A percentile compares a stretch with the other conserved stretches of the same genome.
phyloP scores from a whole-genome alignment of 306 rosid genomes.

The Cercis canadensis region DNA sequence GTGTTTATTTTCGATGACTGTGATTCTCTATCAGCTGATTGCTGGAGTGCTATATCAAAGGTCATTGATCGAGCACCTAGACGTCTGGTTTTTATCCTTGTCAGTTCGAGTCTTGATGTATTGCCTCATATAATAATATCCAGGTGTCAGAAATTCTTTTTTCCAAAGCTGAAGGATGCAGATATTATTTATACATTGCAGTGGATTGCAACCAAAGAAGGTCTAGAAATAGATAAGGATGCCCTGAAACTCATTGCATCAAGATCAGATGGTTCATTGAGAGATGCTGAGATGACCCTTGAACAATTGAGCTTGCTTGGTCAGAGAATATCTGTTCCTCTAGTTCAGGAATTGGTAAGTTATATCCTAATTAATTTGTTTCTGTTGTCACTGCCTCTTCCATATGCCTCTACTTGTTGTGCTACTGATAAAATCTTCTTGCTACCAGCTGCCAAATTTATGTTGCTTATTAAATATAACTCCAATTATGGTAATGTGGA shows the following conservation, averaged over 20 bases:
- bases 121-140: slow-evolving; percentile 97
- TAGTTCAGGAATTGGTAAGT: slow-evolving; percentile 93
- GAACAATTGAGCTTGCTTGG: slow-evolving; percentile 99
- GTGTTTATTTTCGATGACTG: slow-evolving; percentile 95
- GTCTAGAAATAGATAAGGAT: slow-evolving; percentile 89
- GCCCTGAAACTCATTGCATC: slow-evolving; percentile 96
- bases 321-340: slow-evolving; percentile 87
- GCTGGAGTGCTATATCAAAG: slow-evolving; percentile 95
- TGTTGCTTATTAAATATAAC: background rate
- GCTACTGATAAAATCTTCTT: background rate
- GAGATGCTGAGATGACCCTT: slow-evolving; percentile 99
- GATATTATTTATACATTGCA: slow-evolving; percentile 83
- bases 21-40: slow-evolving; percentile 76
- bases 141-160: slow-evolving; percentile 95
- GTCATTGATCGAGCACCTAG: slow-evolving; percentile 98
- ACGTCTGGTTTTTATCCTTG: slow-evolving; percentile 94
- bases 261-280: slow-evolving; percentile 92
- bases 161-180: slow-evolving; percentile 92
- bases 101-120: slow-evolving; percentile 94
- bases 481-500: background rate
- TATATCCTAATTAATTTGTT: slow-evolving; percentile 19
- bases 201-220: slow-evolving; percentile 82
- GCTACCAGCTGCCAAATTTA: background rate
- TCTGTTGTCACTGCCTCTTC: slow-evolving; percentile 28
- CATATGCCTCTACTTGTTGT: background rate